Evolutionary conservation across 2,329 filamentous ascomycete species (phyloP).

Genomic region (Scortechinia acanthostroma): DNA sequence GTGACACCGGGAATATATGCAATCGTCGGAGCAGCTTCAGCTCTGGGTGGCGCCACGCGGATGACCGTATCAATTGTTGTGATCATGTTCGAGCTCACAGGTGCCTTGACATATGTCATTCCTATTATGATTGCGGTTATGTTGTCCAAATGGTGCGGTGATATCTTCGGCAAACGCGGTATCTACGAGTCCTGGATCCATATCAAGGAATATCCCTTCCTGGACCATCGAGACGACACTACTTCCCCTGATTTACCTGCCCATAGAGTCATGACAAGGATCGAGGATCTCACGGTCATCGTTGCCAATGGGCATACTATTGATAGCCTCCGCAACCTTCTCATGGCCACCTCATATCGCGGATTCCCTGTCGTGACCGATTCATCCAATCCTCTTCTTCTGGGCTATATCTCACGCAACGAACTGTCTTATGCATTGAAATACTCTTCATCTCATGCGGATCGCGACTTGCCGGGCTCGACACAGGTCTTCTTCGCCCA

Average conservation of each 20-base stretch:
- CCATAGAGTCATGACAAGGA: background rate
- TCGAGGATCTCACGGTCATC: background rate
- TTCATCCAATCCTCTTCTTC: background rate
- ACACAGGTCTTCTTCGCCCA: background rate
- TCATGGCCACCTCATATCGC: background rate
- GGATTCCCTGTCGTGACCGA: background rate
- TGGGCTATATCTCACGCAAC: background rate
- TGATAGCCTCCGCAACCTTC: background rate
- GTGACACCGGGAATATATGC: conserved; percentile 65
- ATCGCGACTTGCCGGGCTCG: background rate
- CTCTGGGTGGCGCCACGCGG: conserved; percentile 59
- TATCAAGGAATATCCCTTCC: background rate
- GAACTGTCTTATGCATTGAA: background rate
- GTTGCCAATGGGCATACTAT: background rate
- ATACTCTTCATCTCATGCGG: background rate
- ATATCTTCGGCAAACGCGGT: conserved; percentile 1
- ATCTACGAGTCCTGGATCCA: conserved; percentile 2
- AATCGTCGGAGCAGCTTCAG: conserved; percentile 62
- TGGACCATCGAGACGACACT: conserved; percentile 1
- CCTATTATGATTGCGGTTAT: conserved; percentile 54
- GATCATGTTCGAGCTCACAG: conserved; percentile 69
- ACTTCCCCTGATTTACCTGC: background rate
- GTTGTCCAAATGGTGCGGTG: conserved; percentile 2
- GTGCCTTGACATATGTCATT: conserved; percentile 64
- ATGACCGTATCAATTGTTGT: conserved; percentile 69